phyloP scores from a whole-genome alignment of 805 yeast genomes.

The Candida suzukii region DNA sequence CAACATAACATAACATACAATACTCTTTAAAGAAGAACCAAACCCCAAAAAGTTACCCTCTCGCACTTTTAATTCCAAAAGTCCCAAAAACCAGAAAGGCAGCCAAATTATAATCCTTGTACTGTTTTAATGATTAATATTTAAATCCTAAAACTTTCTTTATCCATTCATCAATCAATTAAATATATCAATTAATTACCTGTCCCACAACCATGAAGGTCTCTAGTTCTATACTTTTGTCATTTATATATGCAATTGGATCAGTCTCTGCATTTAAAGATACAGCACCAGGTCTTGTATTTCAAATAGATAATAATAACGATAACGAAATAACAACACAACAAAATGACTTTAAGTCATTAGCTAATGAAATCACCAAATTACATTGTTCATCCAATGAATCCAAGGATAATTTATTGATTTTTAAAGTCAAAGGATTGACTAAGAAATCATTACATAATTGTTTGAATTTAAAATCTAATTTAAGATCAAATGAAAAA shows the following conservation, averaged over 20 bases:
- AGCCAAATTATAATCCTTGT: no score
- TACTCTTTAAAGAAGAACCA: no score
- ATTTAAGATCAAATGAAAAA: neutral
- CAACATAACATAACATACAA: no score
- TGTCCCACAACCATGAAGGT: neutral
- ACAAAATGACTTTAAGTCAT: no score
- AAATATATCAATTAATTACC: neutral
- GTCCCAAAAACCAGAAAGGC: no score
- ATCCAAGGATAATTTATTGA: slow-evolving; percentile 1
- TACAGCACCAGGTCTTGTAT: neutral
- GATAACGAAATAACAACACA: no score
- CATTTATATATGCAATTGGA: neutral
- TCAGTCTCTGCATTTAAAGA: neutral
- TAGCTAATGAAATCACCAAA: neutral
- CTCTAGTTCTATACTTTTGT: neutral
- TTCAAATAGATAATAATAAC: neutral
- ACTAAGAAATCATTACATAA: slow-evolving; percentile 6
- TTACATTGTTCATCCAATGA: neutral
- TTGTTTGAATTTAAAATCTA: neutral
- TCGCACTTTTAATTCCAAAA: no score
- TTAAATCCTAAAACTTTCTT: no score
- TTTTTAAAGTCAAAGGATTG: slow-evolving; percentile 9
- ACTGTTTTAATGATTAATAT: neutral
- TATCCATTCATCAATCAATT: neutral
- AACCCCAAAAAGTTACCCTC: no score